Percentiles rank a stretch among this genome's conserved stretches.
Evolutionary conservation across 441 rosid species (phyloP).

Genomic region (Macaranga tanarius): DNA sequence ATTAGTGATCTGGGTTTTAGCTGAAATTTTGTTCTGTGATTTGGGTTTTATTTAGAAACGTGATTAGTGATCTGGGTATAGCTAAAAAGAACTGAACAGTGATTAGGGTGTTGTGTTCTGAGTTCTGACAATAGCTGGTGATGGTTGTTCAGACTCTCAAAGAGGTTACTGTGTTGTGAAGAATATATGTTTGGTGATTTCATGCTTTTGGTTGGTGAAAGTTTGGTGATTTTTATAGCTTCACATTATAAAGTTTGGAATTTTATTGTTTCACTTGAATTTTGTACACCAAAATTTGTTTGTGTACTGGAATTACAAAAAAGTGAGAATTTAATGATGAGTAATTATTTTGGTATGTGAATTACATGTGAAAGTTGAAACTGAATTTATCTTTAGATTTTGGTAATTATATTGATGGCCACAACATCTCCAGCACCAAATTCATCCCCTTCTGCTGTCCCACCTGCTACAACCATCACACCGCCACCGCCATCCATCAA

Average conservation of each 20-base stretch:
- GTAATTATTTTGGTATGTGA: slow-evolving; percentile 17
- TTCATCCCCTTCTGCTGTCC: slow-evolving; percentile 33
- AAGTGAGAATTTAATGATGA: slow-evolving; percentile 3
- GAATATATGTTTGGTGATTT: slow-evolving; percentile 37
- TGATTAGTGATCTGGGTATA: slow-evolving; percentile 11
- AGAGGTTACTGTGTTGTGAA: slow-evolving; percentile 28
- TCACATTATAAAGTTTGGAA: not conserved
- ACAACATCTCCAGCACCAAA: slow-evolving; percentile 36
- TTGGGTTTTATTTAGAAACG: slow-evolving; percentile 13
- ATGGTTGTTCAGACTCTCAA: slow-evolving; percentile 8
- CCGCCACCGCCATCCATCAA: slow-evolving; percentile 5
- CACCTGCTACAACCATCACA: slow-evolving; percentile 25
- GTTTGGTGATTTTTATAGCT: slow-evolving; percentile 32
- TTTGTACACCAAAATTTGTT: slow-evolving; percentile 11
- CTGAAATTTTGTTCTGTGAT: not conserved
- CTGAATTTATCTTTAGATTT: not conserved
- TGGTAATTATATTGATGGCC: slow-evolving; percentile 33
- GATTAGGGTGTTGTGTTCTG: slow-evolving; percentile 17
- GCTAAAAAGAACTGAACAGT: slow-evolving; percentile 12
- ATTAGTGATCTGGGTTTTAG: slow-evolving; percentile 17
- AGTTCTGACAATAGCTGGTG: slow-evolving; percentile 15
- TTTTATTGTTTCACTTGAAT: slow-evolving; percentile 1
- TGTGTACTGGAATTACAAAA: not conserved
- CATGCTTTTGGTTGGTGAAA: slow-evolving; percentile 36
- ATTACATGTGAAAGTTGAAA: slow-evolving; percentile 10